A percentile compares a stretch with the other conserved stretches of the same genome.
These are phyloP conservation scores for Corynespora cassiicola DNA, from an alignment of 2,329 filamentous ascomycete species.

Conservation along the genomic window DNA sequence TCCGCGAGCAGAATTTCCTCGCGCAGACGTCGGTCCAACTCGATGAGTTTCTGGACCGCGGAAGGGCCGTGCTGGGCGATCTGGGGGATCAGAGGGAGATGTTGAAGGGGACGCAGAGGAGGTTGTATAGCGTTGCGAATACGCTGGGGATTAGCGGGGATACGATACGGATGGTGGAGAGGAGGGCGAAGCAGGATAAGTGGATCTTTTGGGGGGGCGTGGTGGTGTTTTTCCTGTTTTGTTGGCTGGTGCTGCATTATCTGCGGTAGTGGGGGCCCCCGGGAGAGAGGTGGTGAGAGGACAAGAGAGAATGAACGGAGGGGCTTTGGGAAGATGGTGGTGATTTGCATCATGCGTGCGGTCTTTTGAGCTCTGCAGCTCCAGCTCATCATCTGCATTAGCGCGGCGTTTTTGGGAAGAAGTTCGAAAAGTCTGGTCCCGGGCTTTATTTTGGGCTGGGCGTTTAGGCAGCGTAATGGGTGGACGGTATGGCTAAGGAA, in stretches of 20 bases:
- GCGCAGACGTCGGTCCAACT: slow-evolving; percentile 80
- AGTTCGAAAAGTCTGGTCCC: too few relatives aligned
- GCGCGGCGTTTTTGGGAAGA: too few relatives aligned
- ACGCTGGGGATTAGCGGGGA: slow-evolving; percentile 93
- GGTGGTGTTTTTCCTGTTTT: slow-evolving; percentile 86
- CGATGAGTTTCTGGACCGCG: slow-evolving; percentile 92
- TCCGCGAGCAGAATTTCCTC: slow-evolving; percentile 91
- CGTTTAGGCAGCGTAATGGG: too few relatives aligned
- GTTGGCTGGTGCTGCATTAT: slow-evolving; percentile 88
- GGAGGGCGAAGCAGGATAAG: slow-evolving; percentile 91
- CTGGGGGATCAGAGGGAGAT: slow-evolving; percentile 90
- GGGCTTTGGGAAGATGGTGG: too few relatives aligned
- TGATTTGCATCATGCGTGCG: too few relatives aligned
- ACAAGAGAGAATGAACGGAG: too few relatives aligned
- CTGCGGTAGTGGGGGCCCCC: slow-evolving; percentile 62
- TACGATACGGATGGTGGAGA: slow-evolving; percentile 95
- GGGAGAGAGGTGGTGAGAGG: too few relatives aligned
- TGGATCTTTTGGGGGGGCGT: slow-evolving; percentile 96
- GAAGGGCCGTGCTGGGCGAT: slow-evolving; percentile 88
- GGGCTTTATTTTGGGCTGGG: too few relatives aligned
- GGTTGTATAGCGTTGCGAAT: slow-evolving; percentile 90
- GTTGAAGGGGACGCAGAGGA: slow-evolving; percentile 91
- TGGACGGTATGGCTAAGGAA: too few relatives aligned
- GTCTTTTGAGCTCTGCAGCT: too few relatives aligned
- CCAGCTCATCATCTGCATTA: too few relatives aligned